Base-by-base conservation (phyloP, 140 eudicot genomes). In the Cichorium intybus region DNA sequence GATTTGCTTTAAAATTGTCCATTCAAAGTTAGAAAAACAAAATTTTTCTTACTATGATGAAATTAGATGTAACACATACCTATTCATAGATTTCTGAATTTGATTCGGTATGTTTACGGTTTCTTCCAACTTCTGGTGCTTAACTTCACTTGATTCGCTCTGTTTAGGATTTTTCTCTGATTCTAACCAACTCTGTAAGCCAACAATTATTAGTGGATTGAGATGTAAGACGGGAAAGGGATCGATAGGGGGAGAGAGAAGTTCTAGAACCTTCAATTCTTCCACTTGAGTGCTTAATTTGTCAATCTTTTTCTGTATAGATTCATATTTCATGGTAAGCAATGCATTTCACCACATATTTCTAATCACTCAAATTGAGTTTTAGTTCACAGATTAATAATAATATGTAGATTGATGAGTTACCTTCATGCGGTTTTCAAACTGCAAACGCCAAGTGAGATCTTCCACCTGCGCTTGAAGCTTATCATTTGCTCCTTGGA, bases 341-440 rank as follows among this genome's bases (percentile, higher is more conserved):
- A 81, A 71, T 28, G 71, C 79, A 76, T 84, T 86, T 52, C 24
- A 52, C 50, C 62, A 43, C 17, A 11, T 4, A 37, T 11, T n/a
- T 34, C 12, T 37, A 10, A 37, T 10, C 16, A 37, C 46, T 37
- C 46, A 37, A 37, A 10, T 10, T 37, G 5, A 37, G 16, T 37
- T 37, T n/a, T 37, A 37, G 16, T 37, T 37, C 46, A 37, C 46
- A 10, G n/a, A n/a, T n/a, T n/a, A n/a, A n/a, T n/a, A n/a, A n/a
- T n/a, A n/a, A n/a, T n/a, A n/a, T n/a, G n/a, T n/a, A n/a, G n/a
- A n/a, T n/a, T n/a, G n/a, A n/a, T n/a, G n/a, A 23, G 55, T 85
- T 86, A 93, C 99, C 99, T 85, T 85, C 66, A 82, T 26, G 59
- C 97, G 93, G 67, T 88, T 93, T 75, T 93, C 97, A 37, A 93